Conservation (phyloP, 257 asterid genomes). For the Solanum etuberosum region DNA sequence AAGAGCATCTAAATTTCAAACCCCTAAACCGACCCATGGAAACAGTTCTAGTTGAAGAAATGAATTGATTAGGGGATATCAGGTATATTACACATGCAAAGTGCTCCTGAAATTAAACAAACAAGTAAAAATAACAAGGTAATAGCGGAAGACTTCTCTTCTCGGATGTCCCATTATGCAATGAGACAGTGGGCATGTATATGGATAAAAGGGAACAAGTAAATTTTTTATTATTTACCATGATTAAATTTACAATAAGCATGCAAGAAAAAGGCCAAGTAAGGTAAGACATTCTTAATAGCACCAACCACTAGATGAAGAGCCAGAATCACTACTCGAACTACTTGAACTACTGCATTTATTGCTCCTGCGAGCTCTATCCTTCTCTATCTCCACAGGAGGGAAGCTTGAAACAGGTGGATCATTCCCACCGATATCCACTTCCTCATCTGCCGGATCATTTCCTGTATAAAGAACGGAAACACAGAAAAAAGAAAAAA, state of each 20-base stretch:
- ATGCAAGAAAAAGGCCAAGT: not conserved
- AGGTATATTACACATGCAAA: not conserved
- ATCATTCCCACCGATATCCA: constrained; percentile 71
- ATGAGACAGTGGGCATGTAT: not conserved
- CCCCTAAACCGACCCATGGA: not conserved
- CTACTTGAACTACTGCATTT: constrained; percentile 60
- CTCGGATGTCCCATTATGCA: not conserved
- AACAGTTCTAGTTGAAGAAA: not conserved
- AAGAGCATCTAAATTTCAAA: not conserved
- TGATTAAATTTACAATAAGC: not conserved
- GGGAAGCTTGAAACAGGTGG: constrained; percentile 51
- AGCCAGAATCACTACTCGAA: constrained; percentile 67
- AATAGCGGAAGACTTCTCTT: not conserved
- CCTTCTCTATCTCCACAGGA: constrained; percentile 45
- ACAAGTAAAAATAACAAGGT: not conserved
- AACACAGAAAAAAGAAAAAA: not conserved
- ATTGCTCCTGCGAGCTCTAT: constrained; percentile 32
- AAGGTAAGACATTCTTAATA: not conserved
- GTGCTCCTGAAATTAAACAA: not conserved
- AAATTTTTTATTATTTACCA: not conserved
- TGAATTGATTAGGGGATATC: not conserved
- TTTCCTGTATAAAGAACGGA: constrained; percentile 3
- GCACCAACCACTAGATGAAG: constrained; percentile 55
- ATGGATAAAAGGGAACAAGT: not conserved
- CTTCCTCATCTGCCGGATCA: constrained; percentile 61